Base-by-base conservation (phyloP, 139 green algal species). In the Haematococcus lacustris region DNA sequence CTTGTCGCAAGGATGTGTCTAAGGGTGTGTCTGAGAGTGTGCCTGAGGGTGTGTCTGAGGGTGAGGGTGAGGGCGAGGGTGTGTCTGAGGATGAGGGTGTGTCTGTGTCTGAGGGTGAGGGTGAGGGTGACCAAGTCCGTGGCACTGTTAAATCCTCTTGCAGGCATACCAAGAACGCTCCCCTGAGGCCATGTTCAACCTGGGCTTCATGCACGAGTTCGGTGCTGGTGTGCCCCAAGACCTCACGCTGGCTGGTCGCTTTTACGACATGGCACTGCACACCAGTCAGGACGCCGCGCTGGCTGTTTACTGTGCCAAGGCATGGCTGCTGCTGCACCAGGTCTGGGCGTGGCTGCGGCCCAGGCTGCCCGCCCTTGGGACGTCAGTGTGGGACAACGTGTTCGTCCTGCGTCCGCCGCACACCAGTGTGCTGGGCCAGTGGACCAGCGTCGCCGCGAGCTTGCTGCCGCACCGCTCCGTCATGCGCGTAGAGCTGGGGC, bases 171-270 rank as follows among this genome's bases (percentile, higher is more conserved):
- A 80, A 64, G 80, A 88, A 25, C 70, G 85, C 50, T 83, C 64
- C 38, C 57, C 86, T 3, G 88, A 97, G 76, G 92, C 93, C 30
- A 87, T 95, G 76, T 98, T 97, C 85, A 97, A 98, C 82, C 79
- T 98, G 28, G 94, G 92, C 25, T 94, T 85, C 76, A 94, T 95
- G 89, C 89, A 98, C 74, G 83, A 97, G 83, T 90, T 84, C 73
- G 94, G 93, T 2, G 81, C 86, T 43, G 94, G 94, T 2, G 79
- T 97, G 57, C 86, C 87, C 1, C 71, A 81, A 61, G 81, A 87
- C 68, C 67, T 86, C 30, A 57, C 76, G 30, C 76, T 92, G 64
- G 89, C 88, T 0, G 76, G 73, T 25, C 75, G 86, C 23, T 92
- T 87, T 78, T 92, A 91, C 74, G 71, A 85, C 76, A 86, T 86